Evolutionary conservation across 73 alveolate species (phyloP), one percentile per base, ranked within the genome.

Genomic region (Blepharisma stoltei): DNA sequence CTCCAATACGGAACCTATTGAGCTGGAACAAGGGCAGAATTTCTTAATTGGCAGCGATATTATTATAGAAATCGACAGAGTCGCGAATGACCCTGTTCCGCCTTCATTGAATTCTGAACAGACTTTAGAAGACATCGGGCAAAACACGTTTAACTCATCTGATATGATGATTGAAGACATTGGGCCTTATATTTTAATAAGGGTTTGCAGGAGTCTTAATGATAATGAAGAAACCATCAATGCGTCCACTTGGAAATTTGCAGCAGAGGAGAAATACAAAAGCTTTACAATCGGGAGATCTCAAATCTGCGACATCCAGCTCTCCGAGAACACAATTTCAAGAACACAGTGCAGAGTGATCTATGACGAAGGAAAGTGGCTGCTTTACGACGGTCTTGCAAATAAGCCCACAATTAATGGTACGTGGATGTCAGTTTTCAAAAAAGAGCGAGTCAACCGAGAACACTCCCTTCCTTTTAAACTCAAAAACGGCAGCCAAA

Each of bases 381-480:
- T n/a, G 55, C 23, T 69, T 14, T n/a, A 9, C 4, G 79, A 69
- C 43, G 79, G 79, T 25, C 14, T 44, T 23, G 79, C 11, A n/a
- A 37, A 69, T 69, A 37, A 23, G 2, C 45, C 32, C 3, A 69
- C 67, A n/a, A 9, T 25, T 9, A 69, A 69, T 43, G 79, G 79
- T 11, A 69, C 79, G 41, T 69, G 79, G 65, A 18, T 18, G 21
- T 69, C 76, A n/a, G 45, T 44, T 69, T 20, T 14, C 11, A 60
- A 38, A 25, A 43, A 25, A 44, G n/a, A 44, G 1, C 0, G 32
- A 38, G 41, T 11, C 9, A 44, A 18, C 21, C 20, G 79, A 44
- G 43, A 69, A 43, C 46, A 69, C 20, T 69, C 79, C 75, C 71
- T 14, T 11, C 79, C 79, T 9, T 69, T 69, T 43, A n/a, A 18